Evolutionary conservation across 768 basidiomycete genomes (phyloP).

Genomic region (Phlegmacium glaucopus): DNA sequence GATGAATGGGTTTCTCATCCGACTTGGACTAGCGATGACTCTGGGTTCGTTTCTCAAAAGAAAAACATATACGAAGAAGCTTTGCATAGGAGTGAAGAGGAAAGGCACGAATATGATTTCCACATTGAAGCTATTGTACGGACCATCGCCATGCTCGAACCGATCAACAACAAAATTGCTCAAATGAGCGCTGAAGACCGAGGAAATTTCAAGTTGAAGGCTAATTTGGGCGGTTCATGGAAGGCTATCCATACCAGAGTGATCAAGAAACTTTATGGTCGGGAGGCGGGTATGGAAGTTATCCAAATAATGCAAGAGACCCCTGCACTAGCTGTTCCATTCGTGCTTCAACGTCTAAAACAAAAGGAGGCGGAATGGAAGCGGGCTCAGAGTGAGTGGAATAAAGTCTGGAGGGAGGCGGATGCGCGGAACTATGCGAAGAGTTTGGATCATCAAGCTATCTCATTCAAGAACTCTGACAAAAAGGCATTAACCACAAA

Average conservation of each 20-base stretch:
- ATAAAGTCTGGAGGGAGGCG: conserved; percentile 97
- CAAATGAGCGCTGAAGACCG: conserved; percentile 79
- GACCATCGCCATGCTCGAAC: conserved; percentile 88
- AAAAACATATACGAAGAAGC: conserved; percentile 98
- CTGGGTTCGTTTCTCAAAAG: conserved; percentile 85
- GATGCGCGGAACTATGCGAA: conserved; percentile 93
- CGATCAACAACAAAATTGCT: conserved; percentile 83
- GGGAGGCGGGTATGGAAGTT: conserved; percentile 78
- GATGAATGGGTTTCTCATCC: conserved; percentile 99
- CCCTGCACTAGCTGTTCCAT: conserved; percentile 83
- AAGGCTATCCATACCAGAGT: conserved; percentile 92
- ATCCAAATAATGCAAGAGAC: conserved; percentile 90
- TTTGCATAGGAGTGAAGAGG: conserved; percentile 93
- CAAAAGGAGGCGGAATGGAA: conserved; percentile 99
- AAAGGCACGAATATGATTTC: conserved; percentile 98
- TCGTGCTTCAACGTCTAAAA: conserved; percentile 86
- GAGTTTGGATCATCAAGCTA: conserved; percentile 90
- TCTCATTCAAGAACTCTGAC: conserved; percentile 86
- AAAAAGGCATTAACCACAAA: conserved; percentile 80
- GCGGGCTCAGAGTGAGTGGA: conserved; percentile 96
- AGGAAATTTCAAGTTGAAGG: conserved; percentile 78
- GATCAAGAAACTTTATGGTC: conserved; percentile 96
- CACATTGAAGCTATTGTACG: conserved; percentile 94
- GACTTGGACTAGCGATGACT: conserved; percentile 91
- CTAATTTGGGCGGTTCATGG: conserved; percentile 80